Percentiles rank a stretch among this genome's conserved stretches.
Evolutionary conservation across 2,329 filamentous ascomycete genomes (phyloP).

Genomic region (Epichloe coenophiala): DNA sequence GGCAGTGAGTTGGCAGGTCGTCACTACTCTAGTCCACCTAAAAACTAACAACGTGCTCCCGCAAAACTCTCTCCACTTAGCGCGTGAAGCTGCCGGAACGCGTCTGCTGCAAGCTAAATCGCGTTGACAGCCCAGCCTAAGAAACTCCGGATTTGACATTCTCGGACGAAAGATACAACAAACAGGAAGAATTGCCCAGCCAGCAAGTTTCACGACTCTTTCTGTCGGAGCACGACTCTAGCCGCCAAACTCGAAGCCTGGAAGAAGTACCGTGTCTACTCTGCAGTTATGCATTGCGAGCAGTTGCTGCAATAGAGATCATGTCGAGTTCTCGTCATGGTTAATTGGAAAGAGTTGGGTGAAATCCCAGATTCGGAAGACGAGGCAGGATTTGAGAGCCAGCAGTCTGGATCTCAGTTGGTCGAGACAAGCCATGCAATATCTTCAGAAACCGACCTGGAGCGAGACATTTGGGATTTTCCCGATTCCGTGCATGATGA

Average conservation of each 20-base stretch:
- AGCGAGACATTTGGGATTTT: conserved; percentile 22
- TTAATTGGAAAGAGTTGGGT: conserved; percentile 35
- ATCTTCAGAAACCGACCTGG: not conserved
- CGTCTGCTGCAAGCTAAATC: conserved; percentile 12
- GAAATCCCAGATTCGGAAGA: conserved; percentile 39
- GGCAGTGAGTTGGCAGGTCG: not conserved
- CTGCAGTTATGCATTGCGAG: not conserved
- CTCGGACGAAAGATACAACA: not conserved
- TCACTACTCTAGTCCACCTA: not conserved
- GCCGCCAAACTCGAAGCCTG: too few species aligned
- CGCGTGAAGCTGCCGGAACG: conserved; percentile 9
- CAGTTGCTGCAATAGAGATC: conserved; percentile 8
- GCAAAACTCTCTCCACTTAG: conserved; percentile 1
- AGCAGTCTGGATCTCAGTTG: conserved; percentile 9
- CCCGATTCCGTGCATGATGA: conserved; percentile 18
- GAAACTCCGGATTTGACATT: not conserved
- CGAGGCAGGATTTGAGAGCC: conserved; percentile 28
- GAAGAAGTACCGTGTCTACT: not conserved
- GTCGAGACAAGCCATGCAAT: not conserved
- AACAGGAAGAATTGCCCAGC: not conserved
- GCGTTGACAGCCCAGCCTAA: conserved; percentile 8
- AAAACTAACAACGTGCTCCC: not conserved
- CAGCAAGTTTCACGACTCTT: not conserved
- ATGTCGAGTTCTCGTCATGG: conserved; percentile 24
- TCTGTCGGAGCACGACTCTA: not conserved